These are phyloP conservation scores for Neurospora tetrasperma DNA, from an alignment of 495 filamentous ascomycete species.

Conservation along the genomic window DNA sequence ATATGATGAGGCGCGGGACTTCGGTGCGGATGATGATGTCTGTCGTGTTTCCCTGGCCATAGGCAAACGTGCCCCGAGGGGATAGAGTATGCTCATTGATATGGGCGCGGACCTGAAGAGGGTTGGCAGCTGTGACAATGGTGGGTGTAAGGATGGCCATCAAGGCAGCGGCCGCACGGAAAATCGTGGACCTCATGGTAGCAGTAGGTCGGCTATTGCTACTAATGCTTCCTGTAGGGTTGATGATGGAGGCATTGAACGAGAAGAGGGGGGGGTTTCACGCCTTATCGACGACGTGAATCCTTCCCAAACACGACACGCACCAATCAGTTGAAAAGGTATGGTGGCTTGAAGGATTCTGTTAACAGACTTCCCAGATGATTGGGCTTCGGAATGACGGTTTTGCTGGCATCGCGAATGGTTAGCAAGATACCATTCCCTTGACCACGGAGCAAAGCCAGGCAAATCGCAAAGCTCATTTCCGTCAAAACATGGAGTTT, in stretches of 20 bases:
- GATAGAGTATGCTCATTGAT: background rate
- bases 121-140: background rate
- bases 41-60: background rate
- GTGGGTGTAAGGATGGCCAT: background rate
- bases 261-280: background rate
- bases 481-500: background rate
- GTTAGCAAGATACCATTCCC: background rate
- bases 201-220: background rate
- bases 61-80: background rate
- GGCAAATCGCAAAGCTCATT: background rate
- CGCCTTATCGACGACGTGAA: background rate
- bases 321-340: background rate
- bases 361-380: background rate
- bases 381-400: background rate
- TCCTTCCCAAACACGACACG: background rate
- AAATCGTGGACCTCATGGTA: background rate
- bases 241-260: background rate
- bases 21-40: background rate
- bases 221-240: background rate
- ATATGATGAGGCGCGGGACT: constrained; percentile 43
- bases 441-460: background rate
- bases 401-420: background rate
- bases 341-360: background rate
- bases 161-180: background rate
- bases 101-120: background rate